phyloP scores from a whole-genome alignment of 1,284 basidiomycete species.

The Cutaneotrichosporon cutaneum region DNA sequence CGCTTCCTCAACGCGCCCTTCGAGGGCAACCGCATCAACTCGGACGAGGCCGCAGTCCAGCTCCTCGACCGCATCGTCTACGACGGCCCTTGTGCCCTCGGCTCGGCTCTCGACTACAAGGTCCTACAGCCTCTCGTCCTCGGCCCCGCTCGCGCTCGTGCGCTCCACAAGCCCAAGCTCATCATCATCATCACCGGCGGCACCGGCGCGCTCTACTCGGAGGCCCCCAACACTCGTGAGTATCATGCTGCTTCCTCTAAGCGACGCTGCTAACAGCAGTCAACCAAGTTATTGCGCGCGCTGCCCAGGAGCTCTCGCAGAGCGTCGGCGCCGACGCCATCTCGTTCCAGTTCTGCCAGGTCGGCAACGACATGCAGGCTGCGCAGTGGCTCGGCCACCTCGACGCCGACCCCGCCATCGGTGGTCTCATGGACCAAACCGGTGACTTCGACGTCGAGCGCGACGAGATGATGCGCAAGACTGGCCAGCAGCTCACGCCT shows the following conservation, averaged over 20 bases:
- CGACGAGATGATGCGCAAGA: conserved; percentile 21
- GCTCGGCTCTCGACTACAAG: conserved; percentile 53
- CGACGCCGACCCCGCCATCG: conserved; percentile 20
- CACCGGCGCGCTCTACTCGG: conserved; percentile 12
- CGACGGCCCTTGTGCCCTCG: conserved; percentile 36
- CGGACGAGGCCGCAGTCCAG: conserved; percentile 44
- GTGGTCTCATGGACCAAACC: conserved; percentile 21
- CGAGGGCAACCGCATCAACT: conserved; percentile 53
- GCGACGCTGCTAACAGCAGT: conserved; percentile 7
- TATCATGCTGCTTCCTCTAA: neutral
- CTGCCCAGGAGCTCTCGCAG: conserved; percentile 17
- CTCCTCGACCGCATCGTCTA: conserved; percentile 41
- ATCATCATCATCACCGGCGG: conserved; percentile 52
- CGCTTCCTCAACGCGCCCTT: conserved; percentile 55
- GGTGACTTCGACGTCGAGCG: conserved; percentile 20
- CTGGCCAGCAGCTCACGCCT: conserved; percentile 20
- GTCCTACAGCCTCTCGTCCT: conserved; percentile 55
- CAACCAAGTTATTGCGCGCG: conserved; percentile 15
- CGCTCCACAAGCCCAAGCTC: conserved; percentile 54
- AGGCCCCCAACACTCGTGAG: conserved; percentile 18
- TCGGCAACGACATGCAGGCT: conserved; percentile 20
- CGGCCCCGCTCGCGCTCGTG: conserved; percentile 46
- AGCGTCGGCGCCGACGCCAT: conserved; percentile 18
- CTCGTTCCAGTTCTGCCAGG: conserved; percentile 23
- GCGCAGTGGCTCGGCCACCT: conserved; percentile 16